Base-by-base conservation (phyloP, 495 filamentous ascomycete species). In the Neurospora sp. region DNA sequence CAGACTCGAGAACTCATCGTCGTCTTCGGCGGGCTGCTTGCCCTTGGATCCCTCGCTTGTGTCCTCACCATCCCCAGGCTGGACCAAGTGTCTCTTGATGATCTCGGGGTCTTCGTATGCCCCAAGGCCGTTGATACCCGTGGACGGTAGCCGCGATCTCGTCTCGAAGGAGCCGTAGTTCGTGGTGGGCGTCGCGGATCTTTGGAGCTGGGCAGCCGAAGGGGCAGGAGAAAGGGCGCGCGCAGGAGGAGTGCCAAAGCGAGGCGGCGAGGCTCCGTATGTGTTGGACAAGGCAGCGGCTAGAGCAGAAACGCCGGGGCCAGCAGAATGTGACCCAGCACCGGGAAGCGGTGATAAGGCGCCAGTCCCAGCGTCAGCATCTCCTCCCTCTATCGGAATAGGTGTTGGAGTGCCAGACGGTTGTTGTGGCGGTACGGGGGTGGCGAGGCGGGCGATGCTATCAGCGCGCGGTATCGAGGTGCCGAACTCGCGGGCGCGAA, bases 1-100 rank as follows among this genome's bases (percentile, higher is more conserved):
- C 75, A 99, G 81, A 81, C 94, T 97, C 38, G 94, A 98, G 79
- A 99, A 99, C 76, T 96, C 93, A 38, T 94, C 92, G 27, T 87
- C 89, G 59, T 87, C 79, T 22, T 81, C 82, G 69, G 79, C 80
- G 0, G 83, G 78, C 72, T 86, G 84, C 68, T 88, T 87, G 10
- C 81, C 83, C 74, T 87, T 87, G n/a, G 82, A 76, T 14, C 81
- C 80, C 22, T 83, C 81, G 76, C 78, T 31, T 53, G 83, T 78
- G 71, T 83, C 84, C 71, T 79, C 88, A 2, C 77, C 73, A 71
- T 90, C 87, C 22, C 86, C 84, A 20, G 91, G 88, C 72, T 89
- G 89, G 6, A 97, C 93, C 69, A 97, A 79, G 84, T 97, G 93
- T 74, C 93, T 85, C 81, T 87, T 92, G 66, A 97, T 85, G 27